phyloP scores from a whole-genome alignment of 148 eudicot genomes.

The Heliosperma pusillum region DNA sequence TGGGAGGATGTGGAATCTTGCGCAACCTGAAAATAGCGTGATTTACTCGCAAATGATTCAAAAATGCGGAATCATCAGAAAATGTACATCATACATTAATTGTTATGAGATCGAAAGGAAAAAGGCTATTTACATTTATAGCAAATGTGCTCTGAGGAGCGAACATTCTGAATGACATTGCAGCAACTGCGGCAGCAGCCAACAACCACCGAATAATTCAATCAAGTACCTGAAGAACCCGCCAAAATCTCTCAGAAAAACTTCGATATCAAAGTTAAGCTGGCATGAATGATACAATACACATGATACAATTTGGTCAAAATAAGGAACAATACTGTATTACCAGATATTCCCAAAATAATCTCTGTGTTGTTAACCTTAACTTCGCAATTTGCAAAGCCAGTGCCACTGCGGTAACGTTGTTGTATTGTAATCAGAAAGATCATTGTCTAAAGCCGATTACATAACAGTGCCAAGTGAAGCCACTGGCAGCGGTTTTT shows the following conservation, averaged over 20 bases:
- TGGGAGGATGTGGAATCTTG: background rate
- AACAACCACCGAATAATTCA: background rate
- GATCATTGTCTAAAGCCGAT: too few relatives aligned
- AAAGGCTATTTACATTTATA: constrained; percentile 23
- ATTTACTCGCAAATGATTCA: background rate
- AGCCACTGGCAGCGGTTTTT: too few relatives aligned
- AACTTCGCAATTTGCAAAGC: too few relatives aligned
- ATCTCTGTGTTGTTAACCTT: too few relatives aligned
- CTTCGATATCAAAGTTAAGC: too few relatives aligned
- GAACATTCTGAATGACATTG: constrained; percentile 19
- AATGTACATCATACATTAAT: background rate
- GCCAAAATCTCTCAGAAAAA: background rate
- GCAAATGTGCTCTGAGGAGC: constrained; percentile 16
- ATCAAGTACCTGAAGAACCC: background rate
- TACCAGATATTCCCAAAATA: too few relatives aligned
- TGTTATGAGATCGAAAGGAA: background rate
- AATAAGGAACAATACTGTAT: too few relatives aligned
- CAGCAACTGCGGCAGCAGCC: background rate
- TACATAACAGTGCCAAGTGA: too few relatives aligned
- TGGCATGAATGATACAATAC: too few relatives aligned
- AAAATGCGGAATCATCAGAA: background rate
- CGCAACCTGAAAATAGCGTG: background rate
- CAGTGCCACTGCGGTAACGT: too few relatives aligned
- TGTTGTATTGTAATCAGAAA: too few relatives aligned
- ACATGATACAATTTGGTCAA: too few relatives aligned